Base-by-base conservation (phyloP, 768 basidiomycete genomes). In the Tulasnella sp. region DNA sequence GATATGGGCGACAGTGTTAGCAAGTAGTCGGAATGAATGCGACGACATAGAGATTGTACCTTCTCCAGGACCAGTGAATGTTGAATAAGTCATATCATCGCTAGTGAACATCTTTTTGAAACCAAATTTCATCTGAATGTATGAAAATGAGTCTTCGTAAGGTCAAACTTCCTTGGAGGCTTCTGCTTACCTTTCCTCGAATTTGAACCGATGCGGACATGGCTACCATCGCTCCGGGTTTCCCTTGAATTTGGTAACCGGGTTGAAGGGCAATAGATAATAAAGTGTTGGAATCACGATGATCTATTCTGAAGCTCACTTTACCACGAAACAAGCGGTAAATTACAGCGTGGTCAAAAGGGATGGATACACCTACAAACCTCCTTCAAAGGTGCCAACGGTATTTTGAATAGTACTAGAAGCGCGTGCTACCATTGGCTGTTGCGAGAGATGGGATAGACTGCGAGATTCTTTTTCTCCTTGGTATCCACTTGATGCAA, bases 281-380 rank as follows among this genome's bases (percentile, higher is more conserved):
- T 42, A 66, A 43, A 45, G 59, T 63, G 59, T 65, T 65, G 56
- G 58, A 62, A 58, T 66, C 64, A 1, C 65, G 57, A 55, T 66
- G 60, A 48, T 61, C 59, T 49, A 66, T 62, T 15, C 53, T n/a
- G n/a, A n/a, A n/a, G n/a, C n/a, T n/a, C n/a, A n/a, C n/a, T n/a
- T n/a, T n/a, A n/a, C n/a, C n/a, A n/a, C n/a, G n/a, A n/a, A n/a
- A n/a, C n/a, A n/a, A n/a, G n/a, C n/a, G n/a, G n/a, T n/a, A n/a
- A n/a, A n/a, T n/a, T n/a, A n/a, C n/a, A n/a, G n/a, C n/a, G n/a
- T n/a, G n/a, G n/a, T n/a, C n/a, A n/a, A n/a, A n/a, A n/a, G n/a
- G n/a, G n/a, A n/a, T n/a, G n/a, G n/a, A n/a, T n/a, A n/a, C n/a
- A n/a, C n/a, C n/a, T n/a, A n/a, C n/a, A n/a, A n/a, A n/a, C n/a